Conservation (phyloP, 78 protist genomes). For the Dictyostelium brefeldianum region DNA sequence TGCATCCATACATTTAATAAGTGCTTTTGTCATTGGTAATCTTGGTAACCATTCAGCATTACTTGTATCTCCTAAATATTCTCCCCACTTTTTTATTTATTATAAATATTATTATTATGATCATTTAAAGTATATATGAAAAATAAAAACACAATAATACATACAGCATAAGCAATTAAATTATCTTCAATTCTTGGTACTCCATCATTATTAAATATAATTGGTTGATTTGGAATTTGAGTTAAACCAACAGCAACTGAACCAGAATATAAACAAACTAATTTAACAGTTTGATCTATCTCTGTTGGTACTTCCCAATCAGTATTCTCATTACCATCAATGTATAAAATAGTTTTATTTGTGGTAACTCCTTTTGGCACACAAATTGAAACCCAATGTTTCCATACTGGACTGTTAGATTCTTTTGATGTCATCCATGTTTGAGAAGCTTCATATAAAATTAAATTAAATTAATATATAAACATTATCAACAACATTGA, state of each 20-base stretch:
- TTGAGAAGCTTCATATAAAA: conserved; percentile 56
- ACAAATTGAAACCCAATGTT: conserved; percentile 67
- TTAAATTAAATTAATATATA: too few species aligned
- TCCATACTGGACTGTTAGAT: conserved; percentile 45
- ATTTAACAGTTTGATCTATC: neutral
- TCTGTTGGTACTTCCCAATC: conserved; percentile 18
- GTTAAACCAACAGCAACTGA: conserved; percentile 29
- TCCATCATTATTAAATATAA: conserved; percentile 40
- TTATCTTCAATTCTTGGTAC: conserved; percentile 55
- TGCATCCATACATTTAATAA: conserved; percentile 49
- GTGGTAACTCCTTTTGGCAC: conserved; percentile 1
- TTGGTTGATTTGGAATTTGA: conserved; percentile 78
- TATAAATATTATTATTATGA: too few species aligned
- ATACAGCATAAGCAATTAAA: conserved; percentile 56
- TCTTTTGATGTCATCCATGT: conserved; percentile 41
- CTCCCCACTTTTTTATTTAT: too few species aligned
- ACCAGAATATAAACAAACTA: neutral
- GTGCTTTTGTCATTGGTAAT: conserved; percentile 10
- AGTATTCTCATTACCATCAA: conserved; percentile 34
- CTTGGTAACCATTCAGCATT: too few species aligned
- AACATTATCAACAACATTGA: too few species aligned
- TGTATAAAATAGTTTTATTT: neutral
- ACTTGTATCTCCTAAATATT: neutral
- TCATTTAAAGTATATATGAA: too few species aligned
- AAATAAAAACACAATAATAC: too few species aligned